Evolutionary conservation across 2,329 filamentous ascomycete species (phyloP).

Genomic region (Cytospora chrysosperma): DNA sequence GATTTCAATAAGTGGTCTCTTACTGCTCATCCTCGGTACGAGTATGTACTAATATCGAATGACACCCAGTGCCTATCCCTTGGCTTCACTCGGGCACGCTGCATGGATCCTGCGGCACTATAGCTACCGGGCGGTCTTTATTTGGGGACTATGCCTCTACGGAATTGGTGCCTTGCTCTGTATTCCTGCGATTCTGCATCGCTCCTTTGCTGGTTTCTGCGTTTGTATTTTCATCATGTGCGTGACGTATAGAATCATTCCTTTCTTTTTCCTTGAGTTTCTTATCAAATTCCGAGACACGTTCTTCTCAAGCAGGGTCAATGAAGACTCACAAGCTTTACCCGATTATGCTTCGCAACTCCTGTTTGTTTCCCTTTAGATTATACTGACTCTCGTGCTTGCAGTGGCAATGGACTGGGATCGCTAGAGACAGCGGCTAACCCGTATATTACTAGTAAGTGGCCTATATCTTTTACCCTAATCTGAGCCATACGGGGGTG

Average conservation of each 20-base stretch:
- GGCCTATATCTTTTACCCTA: background rate
- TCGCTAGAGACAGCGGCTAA: slow-evolving; percentile 78
- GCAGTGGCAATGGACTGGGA: slow-evolving; percentile 68
- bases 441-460: slow-evolving; percentile 63
- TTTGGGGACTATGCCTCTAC: slow-evolving; percentile 66
- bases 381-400: no score
- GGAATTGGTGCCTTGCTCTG: slow-evolving; percentile 59
- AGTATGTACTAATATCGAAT: background rate
- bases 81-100: slow-evolving; percentile 65
- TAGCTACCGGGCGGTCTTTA: slow-evolving; percentile 65
- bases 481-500: background rate
- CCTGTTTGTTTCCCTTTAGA: no score
- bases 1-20: background rate
- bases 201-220: slow-evolving; percentile 73
- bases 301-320: no score
- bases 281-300: no score
- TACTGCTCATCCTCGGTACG: slow-evolving; percentile 1
- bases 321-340: no score
- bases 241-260: no score
- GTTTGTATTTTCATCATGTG: slow-evolving; percentile 71
- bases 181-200: slow-evolving; percentile 56
- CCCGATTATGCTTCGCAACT: no score
- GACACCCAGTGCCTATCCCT: slow-evolving; percentile 57
- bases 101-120: slow-evolving; percentile 65
- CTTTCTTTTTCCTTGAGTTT: no score